phyloP scores from a whole-genome alignment of 192 early-diverging fungal species.

The Mortierella alpina region DNA sequence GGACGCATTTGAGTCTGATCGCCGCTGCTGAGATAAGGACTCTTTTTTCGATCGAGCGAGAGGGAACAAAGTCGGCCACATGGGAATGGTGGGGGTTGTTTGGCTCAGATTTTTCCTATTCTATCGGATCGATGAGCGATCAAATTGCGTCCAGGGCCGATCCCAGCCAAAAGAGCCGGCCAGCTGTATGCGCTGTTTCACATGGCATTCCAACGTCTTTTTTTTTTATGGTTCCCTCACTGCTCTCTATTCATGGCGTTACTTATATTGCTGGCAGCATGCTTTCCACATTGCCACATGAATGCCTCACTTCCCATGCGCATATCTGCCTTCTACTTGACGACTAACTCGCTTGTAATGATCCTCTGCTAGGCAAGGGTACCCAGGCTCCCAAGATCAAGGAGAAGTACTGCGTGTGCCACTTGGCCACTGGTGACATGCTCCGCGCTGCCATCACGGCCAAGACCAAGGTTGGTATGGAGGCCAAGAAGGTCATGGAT shows the following conservation, averaged over 20 bases:
- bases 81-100: neutral
- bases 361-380: constrained; percentile 74
- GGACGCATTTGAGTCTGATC: constrained; percentile 23
- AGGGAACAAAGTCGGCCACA: neutral
- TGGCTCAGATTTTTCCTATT: neutral
- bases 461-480: constrained; percentile 91
- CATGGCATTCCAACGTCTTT: no score
- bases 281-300: no score
- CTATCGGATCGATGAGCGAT: constrained; percentile 34
- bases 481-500: constrained; percentile 99
- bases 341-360: neutral
- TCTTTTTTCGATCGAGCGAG: constrained; percentile 11
- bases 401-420: constrained; percentile 96
- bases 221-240: no score
- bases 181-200: no score
- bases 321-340: no score
- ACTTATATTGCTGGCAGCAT: no score
- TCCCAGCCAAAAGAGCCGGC: neutral
- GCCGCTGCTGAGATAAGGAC: constrained; percentile 3
- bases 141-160: constrained; percentile 39
- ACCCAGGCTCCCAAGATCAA: constrained; percentile 97
- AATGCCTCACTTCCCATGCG: no score
- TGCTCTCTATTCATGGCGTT: no score
- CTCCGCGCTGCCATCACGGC: constrained; percentile 93
- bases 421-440: constrained; percentile 99